Evolutionary conservation across 805 yeast genomes (phyloP), one percentile per base, ranked within the genome.

Genomic region (Pichia kluyveri): DNA sequence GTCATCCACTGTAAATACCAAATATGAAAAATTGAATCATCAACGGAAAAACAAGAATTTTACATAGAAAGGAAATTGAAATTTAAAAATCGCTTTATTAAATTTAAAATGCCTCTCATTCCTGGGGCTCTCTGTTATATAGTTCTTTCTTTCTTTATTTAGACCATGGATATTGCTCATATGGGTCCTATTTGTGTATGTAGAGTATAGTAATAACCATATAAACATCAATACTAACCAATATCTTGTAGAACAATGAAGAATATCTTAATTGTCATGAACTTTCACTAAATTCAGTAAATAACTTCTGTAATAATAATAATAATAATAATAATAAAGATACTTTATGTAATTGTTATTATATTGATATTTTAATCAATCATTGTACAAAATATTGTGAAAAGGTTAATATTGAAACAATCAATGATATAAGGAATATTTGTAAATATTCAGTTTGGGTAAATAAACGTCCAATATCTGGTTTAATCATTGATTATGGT

Each of bases 261-360:
- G 49, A 55, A 44, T 60, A 60, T 28, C 26, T 54, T 15, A 54
- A 56, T n/a, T 60, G 63, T 44, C 62, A 60, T 44, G 55, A 19
- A 14, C 9, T 15, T 9, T 30, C 39, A 5, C 8, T 14, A 31
- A 14, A n/a, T 6, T 14, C 28, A 7, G 23, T 36, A 26, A 10
- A 17, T 14, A 28, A 43, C 12, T 44, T 52, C 15, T 47, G 54
- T 42, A n/a, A n/a, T n/a, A n/a, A n/a, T n/a, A n/a, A n/a, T n/a
- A n/a, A n/a, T n/a, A n/a, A n/a, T n/a, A 56, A 50, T 2, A 45
- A 44, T 28, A 30, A 14, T 38, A 30, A 26, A 7, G 31, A 38
- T 45, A 51, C 18, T 51, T 56, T 59, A 14, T 61, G 65, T 53
- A 54, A 57, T 40, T 61, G 64, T 42, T 61, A 61, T 45, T 60